Evolutionary conservation across 2,329 filamentous ascomycete species (phyloP).

Genomic region (Harringtonia aguacate): DNA sequence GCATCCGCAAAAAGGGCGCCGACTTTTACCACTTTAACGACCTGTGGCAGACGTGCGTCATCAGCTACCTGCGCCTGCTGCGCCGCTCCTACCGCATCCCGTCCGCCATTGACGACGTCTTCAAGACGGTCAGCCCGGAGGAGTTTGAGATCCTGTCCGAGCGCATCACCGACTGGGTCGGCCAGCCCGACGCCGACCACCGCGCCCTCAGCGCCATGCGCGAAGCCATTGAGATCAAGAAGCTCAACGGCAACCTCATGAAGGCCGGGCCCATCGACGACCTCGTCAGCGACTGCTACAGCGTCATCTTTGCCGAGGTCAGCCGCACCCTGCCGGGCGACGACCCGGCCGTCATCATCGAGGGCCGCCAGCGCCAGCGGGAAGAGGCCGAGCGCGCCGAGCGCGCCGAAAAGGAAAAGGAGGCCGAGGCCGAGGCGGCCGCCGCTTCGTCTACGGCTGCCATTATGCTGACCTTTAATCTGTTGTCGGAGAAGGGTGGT

Average conservation of each 20-base stretch:
- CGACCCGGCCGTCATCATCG: slow-evolving; percentile 35
- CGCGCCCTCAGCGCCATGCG: slow-evolving; percentile 42
- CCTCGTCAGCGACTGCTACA: slow-evolving; percentile 84
- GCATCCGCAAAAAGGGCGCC: slow-evolving; percentile 69
- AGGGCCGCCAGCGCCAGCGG: slow-evolving; percentile 22
- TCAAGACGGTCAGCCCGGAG: slow-evolving; percentile 41
- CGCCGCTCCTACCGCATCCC: slow-evolving; percentile 36
- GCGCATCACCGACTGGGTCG: slow-evolving; percentile 44
- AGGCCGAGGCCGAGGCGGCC: slow-evolving; percentile 8
- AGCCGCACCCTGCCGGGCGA: slow-evolving; percentile 45
- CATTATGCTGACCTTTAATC: slow-evolving; percentile 13
- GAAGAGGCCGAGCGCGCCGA: slow-evolving; percentile 19
- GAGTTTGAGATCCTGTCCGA: slow-evolving; percentile 48
- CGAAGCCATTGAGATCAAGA: slow-evolving; percentile 49
- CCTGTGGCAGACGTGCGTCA: slow-evolving; percentile 46
- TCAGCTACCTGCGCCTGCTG: slow-evolving; percentile 42
- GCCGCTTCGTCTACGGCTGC: slow-evolving; percentile 11
- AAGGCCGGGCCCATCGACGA: slow-evolving; percentile 83
- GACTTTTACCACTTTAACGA: slow-evolving; percentile 59
- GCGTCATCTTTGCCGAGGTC: slow-evolving; percentile 59
- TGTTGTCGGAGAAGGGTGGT: slow-evolving; percentile 5
- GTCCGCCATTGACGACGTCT: slow-evolving; percentile 39
- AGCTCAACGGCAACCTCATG: slow-evolving; percentile 77
- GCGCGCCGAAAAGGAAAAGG: slow-evolving; percentile 9
- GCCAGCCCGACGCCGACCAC: slow-evolving; percentile 24